Evolutionary conservation across 306 rosid species (phyloP).

Genomic region (Inga laurina): DNA sequence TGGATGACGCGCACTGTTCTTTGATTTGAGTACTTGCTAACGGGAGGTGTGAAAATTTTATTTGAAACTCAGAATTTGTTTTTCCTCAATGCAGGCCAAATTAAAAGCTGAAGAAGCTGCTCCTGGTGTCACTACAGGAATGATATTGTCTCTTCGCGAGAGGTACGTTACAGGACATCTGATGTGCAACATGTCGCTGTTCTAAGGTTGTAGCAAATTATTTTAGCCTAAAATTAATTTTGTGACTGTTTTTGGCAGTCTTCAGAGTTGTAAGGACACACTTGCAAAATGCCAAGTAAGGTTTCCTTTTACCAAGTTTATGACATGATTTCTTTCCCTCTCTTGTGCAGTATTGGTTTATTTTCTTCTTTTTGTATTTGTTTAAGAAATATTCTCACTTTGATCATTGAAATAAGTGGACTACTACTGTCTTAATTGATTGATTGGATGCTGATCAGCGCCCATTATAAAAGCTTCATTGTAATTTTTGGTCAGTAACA

Average conservation of each 20-base stretch:
- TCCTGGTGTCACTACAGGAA: slow-evolving; percentile 81
- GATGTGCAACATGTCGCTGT: slow-evolving; percentile 5
- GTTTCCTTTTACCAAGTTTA: slow-evolving; percentile 19
- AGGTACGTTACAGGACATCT: slow-evolving; percentile 50
- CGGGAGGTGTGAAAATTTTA: background rate
- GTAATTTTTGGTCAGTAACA: slow-evolving; percentile 10
- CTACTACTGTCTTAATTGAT: slow-evolving; percentile 5
- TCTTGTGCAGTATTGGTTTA: background rate
- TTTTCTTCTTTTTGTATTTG: background rate
- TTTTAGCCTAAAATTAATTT: slow-evolving; percentile 15
- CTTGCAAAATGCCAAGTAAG: slow-evolving; percentile 86
- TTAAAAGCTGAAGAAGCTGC: slow-evolving; percentile 72
- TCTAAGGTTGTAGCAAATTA: slow-evolving; percentile 8
- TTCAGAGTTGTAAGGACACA: slow-evolving; percentile 63
- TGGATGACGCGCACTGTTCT: slow-evolving; percentile 1
- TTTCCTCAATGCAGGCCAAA: slow-evolving; percentile 48
- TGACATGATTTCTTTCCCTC: slow-evolving; percentile 24
- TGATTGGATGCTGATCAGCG: slow-evolving; percentile 13
- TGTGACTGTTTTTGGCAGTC: slow-evolving; percentile 57
- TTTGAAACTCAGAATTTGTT: background rate
- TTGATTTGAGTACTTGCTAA: background rate
- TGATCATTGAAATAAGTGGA: background rate
- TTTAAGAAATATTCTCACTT: slow-evolving; percentile 6
- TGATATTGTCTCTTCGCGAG: slow-evolving; percentile 92
- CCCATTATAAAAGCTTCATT: slow-evolving; percentile 16